phyloP scores from a whole-genome alignment of 371 early-diverging fungal genomes.

The Dichotomocladium elegans region DNA sequence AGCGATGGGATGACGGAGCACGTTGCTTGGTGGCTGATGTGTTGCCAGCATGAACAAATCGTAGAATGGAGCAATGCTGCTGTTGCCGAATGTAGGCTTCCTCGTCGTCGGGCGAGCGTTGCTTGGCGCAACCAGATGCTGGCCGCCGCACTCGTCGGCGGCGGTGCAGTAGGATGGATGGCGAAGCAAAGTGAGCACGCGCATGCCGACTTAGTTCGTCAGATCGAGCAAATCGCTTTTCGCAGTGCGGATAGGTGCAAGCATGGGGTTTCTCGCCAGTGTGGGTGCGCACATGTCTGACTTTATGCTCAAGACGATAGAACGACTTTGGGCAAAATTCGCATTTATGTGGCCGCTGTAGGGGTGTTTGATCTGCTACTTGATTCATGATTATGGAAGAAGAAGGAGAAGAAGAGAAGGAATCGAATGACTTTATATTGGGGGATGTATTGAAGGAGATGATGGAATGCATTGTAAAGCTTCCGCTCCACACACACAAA shows the following conservation, averaged over 20 bases:
- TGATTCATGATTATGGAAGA: neutral
- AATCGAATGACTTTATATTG: neutral
- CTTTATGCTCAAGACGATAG: constrained; percentile 73
- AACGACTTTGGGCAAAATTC: constrained; percentile 75
- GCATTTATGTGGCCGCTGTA: constrained; percentile 67
- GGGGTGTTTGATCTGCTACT: constrained; percentile 20
- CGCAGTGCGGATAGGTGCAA: constrained; percentile 69
- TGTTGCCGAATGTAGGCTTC: constrained; percentile 37
- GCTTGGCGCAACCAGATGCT: constrained; percentile 8
- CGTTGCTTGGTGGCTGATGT: neutral
- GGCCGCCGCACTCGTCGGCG: constrained; percentile 8
- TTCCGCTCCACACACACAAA: neutral
- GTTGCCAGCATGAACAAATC: constrained; percentile 29
- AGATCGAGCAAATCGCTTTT: constrained; percentile 79
- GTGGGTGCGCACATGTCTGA: constrained; percentile 83
- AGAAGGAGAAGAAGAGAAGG: neutral
- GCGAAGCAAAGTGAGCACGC: constrained; percentile 51
- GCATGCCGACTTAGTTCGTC: constrained; percentile 85
- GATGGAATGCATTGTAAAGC: neutral
- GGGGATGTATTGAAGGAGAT: too few relatives aligned
- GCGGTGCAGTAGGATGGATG: constrained; percentile 21
- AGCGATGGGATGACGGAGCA: neutral
- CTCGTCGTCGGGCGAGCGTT: constrained; percentile 24
- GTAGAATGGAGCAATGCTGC: constrained; percentile 39
- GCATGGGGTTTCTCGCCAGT: constrained; percentile 86